Conservation (phyloP, 768 basidiomycete species). For the Amanita pallidorosea region DNA sequence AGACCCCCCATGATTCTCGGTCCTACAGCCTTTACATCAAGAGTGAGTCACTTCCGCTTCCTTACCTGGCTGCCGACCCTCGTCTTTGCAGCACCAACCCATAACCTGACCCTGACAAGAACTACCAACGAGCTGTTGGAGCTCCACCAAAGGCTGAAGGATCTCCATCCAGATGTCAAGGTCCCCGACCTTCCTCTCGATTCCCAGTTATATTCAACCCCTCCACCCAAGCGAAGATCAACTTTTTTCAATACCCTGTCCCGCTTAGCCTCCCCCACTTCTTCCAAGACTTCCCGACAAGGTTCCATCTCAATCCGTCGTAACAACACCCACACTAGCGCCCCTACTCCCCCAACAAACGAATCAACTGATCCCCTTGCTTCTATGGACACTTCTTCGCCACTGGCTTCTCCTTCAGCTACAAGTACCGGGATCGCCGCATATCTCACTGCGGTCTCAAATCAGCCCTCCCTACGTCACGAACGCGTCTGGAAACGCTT, state of each 20-base stretch:
- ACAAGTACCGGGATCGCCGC: conserved; percentile 62
- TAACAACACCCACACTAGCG: conserved; percentile 21
- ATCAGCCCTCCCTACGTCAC: conserved; percentile 49
- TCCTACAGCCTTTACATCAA: conserved; percentile 83
- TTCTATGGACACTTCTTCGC: conserved; percentile 11
- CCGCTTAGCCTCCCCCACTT: conserved; percentile 59
- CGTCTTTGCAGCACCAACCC: conserved; percentile 58
- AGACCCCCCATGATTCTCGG: conserved; percentile 63
- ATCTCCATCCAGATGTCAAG: conserved; percentile 42
- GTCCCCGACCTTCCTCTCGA: conserved; percentile 58
- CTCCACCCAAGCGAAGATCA: conserved; percentile 65
- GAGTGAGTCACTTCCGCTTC: conserved; percentile 45
- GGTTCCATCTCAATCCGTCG: conserved; percentile 22
- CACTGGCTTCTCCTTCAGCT: conserved; percentile 27
- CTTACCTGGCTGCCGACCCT: not conserved
- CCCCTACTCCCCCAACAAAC: conserved; percentile 33
- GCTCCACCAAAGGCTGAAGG: conserved; percentile 71
- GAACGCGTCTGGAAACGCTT: conserved; percentile 77
- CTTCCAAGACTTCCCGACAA: conserved; percentile 16
- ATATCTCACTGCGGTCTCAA: conserved; percentile 73
- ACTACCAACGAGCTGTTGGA: conserved; percentile 69
- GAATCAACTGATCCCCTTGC: conserved; percentile 58
- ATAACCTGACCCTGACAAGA: conserved; percentile 81
- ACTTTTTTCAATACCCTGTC: conserved; percentile 82
- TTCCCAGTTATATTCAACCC: conserved; percentile 34